These are phyloP conservation scores for Psilocybe mexicana DNA, from an alignment of 1,284 basidiomycete genomes.

Conservation along the genomic window DNA sequence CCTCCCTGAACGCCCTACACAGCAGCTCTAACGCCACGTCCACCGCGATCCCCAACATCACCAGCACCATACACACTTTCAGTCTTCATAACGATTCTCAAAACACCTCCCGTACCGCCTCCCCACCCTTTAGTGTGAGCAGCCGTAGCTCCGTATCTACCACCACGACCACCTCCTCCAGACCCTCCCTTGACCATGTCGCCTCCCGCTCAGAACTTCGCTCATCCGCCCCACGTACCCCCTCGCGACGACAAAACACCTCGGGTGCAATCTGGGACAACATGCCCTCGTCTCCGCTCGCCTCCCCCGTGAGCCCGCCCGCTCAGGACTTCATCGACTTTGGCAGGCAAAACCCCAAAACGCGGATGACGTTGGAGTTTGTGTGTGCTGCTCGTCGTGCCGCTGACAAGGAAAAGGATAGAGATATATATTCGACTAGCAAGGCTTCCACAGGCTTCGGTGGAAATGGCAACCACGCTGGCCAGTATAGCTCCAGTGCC, in stretches of 20 bases:
- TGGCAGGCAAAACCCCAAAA: constrained; percentile 38
- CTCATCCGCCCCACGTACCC: constrained; percentile 44
- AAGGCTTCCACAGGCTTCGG: neutral
- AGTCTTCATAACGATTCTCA: constrained; percentile 20
- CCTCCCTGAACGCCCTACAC: constrained; percentile 41
- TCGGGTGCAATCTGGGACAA: constrained; percentile 57
- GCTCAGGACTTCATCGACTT: constrained; percentile 54
- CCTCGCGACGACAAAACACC: constrained; percentile 39
- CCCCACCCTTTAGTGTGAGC: constrained; percentile 18
- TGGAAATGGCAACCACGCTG: constrained; percentile 14
- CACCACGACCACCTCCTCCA: constrained; percentile 32
- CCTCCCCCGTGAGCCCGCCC: constrained; percentile 50
- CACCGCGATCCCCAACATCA: constrained; percentile 30
- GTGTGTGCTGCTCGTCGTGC: constrained; percentile 62
- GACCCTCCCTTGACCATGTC: constrained; percentile 58
- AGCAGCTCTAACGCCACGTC: constrained; percentile 23
- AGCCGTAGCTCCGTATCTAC: constrained; percentile 24
- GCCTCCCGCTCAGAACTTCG: constrained; percentile 58
- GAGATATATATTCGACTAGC: neutral
- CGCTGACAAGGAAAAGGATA: constrained; percentile 35
- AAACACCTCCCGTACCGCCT: constrained; percentile 18
- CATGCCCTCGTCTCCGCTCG: constrained; percentile 70
- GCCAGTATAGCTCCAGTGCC: neutral
- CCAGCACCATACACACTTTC: constrained; percentile 27
- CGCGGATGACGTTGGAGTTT: constrained; percentile 65